Percentiles rank a stretch among this genome's conserved stretches.
Evolutionary conservation across 2,329 filamentous ascomycete genomes (phyloP).

Genomic region (Phaeophleospora eucalypticola): DNA sequence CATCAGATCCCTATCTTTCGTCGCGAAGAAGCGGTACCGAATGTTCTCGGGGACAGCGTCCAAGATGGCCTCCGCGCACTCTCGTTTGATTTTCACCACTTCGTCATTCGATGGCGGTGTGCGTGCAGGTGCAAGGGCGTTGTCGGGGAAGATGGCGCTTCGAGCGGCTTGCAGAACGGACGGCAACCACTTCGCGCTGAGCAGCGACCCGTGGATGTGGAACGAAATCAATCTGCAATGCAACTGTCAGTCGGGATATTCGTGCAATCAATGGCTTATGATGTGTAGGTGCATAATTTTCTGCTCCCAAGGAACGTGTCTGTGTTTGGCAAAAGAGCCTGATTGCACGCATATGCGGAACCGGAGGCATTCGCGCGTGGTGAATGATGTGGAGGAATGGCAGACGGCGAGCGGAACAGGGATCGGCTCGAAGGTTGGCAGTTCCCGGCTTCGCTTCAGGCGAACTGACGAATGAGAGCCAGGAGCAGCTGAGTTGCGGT

Average conservation of each 20-base stretch:
- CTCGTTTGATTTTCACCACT: constrained; percentile 59
- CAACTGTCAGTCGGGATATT: background rate
- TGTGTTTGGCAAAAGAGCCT: constrained; percentile 15
- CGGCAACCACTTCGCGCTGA: constrained; percentile 43
- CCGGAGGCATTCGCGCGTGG: background rate
- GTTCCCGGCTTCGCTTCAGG: constrained; percentile 7
- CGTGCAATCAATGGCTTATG: constrained; percentile 1
- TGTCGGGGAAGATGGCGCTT: constrained; percentile 80
- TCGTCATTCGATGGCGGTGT: constrained; percentile 58
- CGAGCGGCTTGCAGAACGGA: constrained; percentile 63
- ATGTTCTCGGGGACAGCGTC: constrained; percentile 46
- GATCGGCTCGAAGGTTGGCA: constrained; percentile 8
- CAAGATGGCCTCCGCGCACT: constrained; percentile 60
- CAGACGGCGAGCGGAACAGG: constrained; percentile 2
- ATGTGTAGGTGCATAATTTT: background rate
- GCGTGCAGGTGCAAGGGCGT: constrained; percentile 63
- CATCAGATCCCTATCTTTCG: constrained; percentile 24
- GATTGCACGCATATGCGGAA: constrained; percentile 20
- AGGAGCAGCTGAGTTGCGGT: constrained; percentile 10
- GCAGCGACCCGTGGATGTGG: constrained; percentile 39
- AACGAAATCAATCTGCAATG: constrained; percentile 44
- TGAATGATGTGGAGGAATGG: constrained; percentile 2
- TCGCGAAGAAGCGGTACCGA: constrained; percentile 42
- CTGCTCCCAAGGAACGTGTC: constrained; percentile 3
- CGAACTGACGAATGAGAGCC: constrained; percentile 13